phyloP scores from a whole-genome alignment of 2,329 filamentous ascomycete species.

The Paecilomyces niveus region DNA sequence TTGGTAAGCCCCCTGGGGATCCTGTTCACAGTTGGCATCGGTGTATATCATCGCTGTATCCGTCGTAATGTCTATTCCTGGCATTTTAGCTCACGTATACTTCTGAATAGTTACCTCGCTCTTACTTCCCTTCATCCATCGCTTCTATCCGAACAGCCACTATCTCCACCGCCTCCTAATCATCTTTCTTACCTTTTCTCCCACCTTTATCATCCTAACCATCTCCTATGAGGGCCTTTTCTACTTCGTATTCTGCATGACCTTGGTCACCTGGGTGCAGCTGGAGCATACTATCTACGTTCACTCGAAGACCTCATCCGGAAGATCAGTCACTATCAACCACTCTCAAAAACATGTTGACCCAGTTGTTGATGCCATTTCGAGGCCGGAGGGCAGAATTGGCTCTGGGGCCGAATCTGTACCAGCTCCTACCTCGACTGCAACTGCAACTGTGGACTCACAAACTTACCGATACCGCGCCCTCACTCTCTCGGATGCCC shows the following conservation, averaged over 20 bases:
- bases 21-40: not conserved
- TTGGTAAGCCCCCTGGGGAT: constrained; percentile 47
- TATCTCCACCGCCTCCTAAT: constrained; percentile 85
- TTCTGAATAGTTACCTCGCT: constrained; percentile 58
- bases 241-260: constrained; percentile 80
- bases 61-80: not conserved
- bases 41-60: not conserved
- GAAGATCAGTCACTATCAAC: not conserved
- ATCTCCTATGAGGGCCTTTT: constrained; percentile 97
- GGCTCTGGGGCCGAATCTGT: not conserved
- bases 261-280: constrained; percentile 81
- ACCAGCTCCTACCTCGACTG: constrained; percentile 23
- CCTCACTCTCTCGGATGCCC: constrained; percentile 72
- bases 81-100: constrained; percentile 8
- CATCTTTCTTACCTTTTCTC: constrained; percentile 87
- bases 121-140: constrained; percentile 72
- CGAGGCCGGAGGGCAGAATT: not conserved
- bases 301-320: constrained; percentile 20
- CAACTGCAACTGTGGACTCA: constrained; percentile 24
- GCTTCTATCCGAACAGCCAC: constrained; percentile 70
- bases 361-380: not conserved
- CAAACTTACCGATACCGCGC: constrained; percentile 49
- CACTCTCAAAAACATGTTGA: not conserved
- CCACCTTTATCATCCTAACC: constrained; percentile 89
- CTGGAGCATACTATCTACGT: constrained; percentile 72